phyloP scores from a whole-genome alignment of 1,139 yeast genomes.

The Wickerhamiella pararugosa region DNA sequence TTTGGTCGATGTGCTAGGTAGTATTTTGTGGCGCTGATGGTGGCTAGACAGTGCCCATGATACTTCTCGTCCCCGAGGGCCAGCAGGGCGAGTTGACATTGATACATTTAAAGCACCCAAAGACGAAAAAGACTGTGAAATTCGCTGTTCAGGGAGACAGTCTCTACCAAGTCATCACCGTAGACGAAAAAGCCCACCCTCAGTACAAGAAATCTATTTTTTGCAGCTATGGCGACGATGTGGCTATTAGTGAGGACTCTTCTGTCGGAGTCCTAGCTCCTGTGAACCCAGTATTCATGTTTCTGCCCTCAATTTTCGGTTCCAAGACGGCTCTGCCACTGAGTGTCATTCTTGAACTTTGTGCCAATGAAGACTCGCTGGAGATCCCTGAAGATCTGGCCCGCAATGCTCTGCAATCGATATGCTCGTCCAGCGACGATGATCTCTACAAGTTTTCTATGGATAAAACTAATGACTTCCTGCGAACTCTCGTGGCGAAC shows the following conservation, averaged over 20 bases:
- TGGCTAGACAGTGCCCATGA: too few relatives aligned
- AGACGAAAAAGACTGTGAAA: slow-evolving; percentile 16
- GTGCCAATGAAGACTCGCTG: slow-evolving; percentile 12
- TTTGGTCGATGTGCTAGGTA: too few relatives aligned
- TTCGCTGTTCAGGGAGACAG: slow-evolving; percentile 13
- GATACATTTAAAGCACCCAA: slow-evolving; percentile 16
- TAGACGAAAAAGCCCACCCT: slow-evolving; percentile 14
- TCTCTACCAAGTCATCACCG: slow-evolving; percentile 18
- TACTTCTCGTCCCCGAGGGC: too few relatives aligned
- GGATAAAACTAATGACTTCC: slow-evolving; percentile 7
- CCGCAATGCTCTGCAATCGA: slow-evolving; percentile 8
- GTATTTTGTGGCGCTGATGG: too few relatives aligned
- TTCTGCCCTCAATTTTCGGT: slow-evolving; percentile 18
- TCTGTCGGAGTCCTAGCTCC: slow-evolving; percentile 21
- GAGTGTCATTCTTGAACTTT: slow-evolving; percentile 23
- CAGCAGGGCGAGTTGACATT: neutral
- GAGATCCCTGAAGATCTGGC: slow-evolving; percentile 12
- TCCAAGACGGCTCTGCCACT: slow-evolving; percentile 17
- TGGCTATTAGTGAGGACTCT: slow-evolving; percentile 14
- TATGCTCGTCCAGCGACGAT: neutral
- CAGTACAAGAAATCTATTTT: slow-evolving; percentile 16
- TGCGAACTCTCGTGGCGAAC: slow-evolving; percentile 1
- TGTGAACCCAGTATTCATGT: slow-evolving; percentile 21
- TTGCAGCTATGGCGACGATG: slow-evolving; percentile 7
- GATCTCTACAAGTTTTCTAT: slow-evolving; percentile 6